Conservation (phyloP, 768 basidiomycete species). For the Pleurotus djamor region DNA sequence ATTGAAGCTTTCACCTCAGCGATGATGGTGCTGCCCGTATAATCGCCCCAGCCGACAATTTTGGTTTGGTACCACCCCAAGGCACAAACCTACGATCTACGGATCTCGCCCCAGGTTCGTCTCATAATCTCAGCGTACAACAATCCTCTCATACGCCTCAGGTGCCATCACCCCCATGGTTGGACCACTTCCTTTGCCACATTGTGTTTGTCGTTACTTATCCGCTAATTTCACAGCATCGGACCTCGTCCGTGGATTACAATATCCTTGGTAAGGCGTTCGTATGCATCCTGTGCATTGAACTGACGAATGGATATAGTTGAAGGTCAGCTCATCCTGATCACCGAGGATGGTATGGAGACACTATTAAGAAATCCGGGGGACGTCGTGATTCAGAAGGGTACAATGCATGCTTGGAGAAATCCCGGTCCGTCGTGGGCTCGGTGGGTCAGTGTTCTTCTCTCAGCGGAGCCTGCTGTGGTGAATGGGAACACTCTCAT, state of each 20-base stretch:
- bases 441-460: constrained; percentile 49
- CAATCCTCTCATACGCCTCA: not conserved
- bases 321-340: constrained; percentile 50
- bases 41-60: constrained; percentile 33
- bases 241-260: constrained; percentile 59
- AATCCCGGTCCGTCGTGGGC: constrained; percentile 52
- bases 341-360: constrained; percentile 56
- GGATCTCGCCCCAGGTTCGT: constrained; percentile 42
- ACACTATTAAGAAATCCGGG: constrained; percentile 51
- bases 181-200: too few species aligned
- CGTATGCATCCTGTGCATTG: not conserved
- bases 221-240: constrained; percentile 27
- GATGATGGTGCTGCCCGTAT: constrained; percentile 47
- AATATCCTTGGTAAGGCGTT: constrained; percentile 49
- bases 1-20: constrained; percentile 21
- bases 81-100: constrained; percentile 52
- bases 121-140: not conserved
- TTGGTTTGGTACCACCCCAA: constrained; percentile 38
- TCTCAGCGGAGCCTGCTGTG: constrained; percentile 53
- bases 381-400: constrained; percentile 55
- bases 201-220: too few species aligned
- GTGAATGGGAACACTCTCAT: constrained; percentile 39
- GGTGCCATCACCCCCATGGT: constrained; percentile 48
- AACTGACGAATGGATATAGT: constrained; percentile 29
- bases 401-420: constrained; percentile 60